These are phyloP conservation scores for Geranium rotundifolium DNA, from an alignment of 345 rosid species.

Conservation along the genomic window DNA sequence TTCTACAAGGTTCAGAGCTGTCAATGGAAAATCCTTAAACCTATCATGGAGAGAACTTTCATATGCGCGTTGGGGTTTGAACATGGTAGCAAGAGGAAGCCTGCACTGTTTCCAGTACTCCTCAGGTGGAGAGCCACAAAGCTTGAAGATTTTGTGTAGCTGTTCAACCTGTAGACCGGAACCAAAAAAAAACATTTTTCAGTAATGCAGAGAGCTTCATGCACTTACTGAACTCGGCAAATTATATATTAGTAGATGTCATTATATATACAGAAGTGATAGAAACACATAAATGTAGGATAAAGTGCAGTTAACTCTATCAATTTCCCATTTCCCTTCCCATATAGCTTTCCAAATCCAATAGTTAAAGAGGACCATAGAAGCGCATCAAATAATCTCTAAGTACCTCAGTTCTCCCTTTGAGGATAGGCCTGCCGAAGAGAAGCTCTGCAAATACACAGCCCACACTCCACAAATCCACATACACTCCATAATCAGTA, in stretches of 20 bases:
- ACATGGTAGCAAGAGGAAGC: conserved; percentile 16
- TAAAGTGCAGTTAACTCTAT: no score
- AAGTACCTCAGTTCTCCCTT: conserved; percentile 45
- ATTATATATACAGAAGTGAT: no score
- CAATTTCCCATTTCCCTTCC: no score
- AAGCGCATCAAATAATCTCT: no score
- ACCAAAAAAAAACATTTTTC: not conserved
- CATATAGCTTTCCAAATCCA: not conserved
- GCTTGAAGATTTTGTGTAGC: conserved; percentile 36
- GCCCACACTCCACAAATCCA: conserved; percentile 40
- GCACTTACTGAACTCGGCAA: no score
- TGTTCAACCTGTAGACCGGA: conserved; percentile 25
- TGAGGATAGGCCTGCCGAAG: conserved; percentile 28
- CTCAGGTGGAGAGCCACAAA: conserved; percentile 31
- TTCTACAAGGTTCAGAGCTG: conserved; percentile 5
- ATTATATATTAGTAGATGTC: no score
- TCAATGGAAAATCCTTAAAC: conserved; percentile 4
- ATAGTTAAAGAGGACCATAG: no score
- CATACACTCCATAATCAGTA: conserved; percentile 17
- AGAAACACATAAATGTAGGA: no score
- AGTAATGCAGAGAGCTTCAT: no score
- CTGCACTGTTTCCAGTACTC: conserved; percentile 23
- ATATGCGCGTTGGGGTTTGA: conserved; percentile 13
- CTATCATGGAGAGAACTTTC: conserved; percentile 12
- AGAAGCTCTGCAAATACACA: conserved; percentile 35